Conservation (phyloP, 345 rosid genomes). For the Geranium brycei region DNA sequence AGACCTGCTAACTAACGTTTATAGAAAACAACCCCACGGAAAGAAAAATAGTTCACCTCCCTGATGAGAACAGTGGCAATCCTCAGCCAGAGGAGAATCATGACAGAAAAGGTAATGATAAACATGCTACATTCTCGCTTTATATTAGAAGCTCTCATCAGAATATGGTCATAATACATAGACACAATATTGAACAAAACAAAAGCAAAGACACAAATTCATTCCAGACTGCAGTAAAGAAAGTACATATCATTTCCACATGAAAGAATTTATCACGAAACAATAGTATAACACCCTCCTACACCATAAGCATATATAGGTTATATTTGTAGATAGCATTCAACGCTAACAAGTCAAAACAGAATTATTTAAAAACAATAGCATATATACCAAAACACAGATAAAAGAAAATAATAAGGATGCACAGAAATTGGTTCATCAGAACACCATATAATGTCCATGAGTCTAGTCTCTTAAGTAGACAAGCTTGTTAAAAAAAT, state of each 20-base stretch:
- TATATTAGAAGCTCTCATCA: background rate
- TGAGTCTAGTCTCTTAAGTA: background rate
- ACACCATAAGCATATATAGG: background rate
- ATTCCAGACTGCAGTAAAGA: background rate
- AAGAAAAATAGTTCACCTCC: background rate
- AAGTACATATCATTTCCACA: too few species aligned
- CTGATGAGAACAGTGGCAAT: background rate
- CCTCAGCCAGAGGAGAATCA: background rate
- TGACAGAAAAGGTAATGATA: background rate
- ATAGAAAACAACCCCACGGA: background rate
- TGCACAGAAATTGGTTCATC: too few species aligned
- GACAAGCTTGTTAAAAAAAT: background rate
- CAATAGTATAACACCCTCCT: too few species aligned
- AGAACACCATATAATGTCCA: too few species aligned
- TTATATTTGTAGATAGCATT: too few species aligned
- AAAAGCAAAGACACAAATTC: background rate
- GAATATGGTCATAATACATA: background rate
- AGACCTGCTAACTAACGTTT: background rate
- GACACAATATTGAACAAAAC: background rate
- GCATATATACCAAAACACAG: background rate
- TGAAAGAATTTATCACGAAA: too few species aligned
- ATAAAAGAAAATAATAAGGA: too few species aligned
- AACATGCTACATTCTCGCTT: background rate
- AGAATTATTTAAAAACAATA: too few species aligned
- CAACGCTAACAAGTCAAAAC: too few species aligned